Evolutionary conservation across 148 eudicot genomes (phyloP), one percentile per base, ranked within the genome.

Genomic region (Cornus suecica): DNA sequence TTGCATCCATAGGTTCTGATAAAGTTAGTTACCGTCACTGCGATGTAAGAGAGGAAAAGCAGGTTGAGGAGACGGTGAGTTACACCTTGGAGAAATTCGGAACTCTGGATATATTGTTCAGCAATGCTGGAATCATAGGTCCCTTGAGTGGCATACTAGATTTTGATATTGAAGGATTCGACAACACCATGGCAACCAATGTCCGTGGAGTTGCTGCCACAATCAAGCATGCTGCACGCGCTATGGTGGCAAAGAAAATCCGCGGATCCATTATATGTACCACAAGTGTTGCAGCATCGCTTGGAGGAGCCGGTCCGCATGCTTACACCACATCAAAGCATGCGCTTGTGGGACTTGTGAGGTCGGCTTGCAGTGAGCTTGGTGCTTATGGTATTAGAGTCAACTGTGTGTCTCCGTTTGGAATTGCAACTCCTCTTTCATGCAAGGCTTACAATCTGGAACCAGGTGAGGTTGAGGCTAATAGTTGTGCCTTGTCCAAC

Each of bases 331-430:
- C 84, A 2, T 83, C 98, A 10, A 94, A 94, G 61, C 90, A 88
- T 58, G 98, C 94, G 1, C 70, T 94, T 3, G 77, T 92, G 34
- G 98, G 98, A 7, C 77, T 94, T 15, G 90, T 90, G 1, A 70
- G 80, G 68, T 73, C 91, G 1, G 92, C 92, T 2, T 86, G 94
- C 69, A 65, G 77, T 9, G 98, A 92, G 89, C 83, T 94, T 15
- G 98, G 98, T 1, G 75, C 5, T 30, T 65, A 90, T 51, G 98
- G 97, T 74, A 92, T 94, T 2, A 74, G 97, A 28, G 90, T 94
- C 16, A 94, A 94, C 65, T 81, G 85, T 22, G 37, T 94, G 8
- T 92, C 97, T 4, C 98, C 98, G 0, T 94, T 81, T 64, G 97
- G 97, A 27, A 84, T 94, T 16, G 93, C 85, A 0, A 94, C 98